These are phyloP conservation scores for Glarea lozoyensis DNA, from an alignment of 495 filamentous ascomycete species.

Conservation along the genomic window DNA sequence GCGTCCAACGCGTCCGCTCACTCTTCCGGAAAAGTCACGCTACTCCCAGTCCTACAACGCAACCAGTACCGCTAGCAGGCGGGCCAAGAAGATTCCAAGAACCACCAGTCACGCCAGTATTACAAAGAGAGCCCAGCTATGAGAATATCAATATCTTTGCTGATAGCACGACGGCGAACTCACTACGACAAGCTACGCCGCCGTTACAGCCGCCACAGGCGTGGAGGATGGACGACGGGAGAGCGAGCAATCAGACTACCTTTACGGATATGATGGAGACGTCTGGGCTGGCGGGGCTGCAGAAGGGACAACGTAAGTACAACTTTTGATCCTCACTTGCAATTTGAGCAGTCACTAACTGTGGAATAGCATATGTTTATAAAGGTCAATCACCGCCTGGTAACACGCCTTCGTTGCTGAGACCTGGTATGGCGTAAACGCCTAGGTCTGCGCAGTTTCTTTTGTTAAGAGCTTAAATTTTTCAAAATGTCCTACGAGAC, in stretches of 20 bases:
- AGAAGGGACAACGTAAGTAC: slow-evolving; percentile 19
- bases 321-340: too few relatives aligned
- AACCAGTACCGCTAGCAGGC: slow-evolving; percentile 8
- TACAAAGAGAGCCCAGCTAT: slow-evolving; percentile 42
- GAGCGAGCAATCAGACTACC: slow-evolving; percentile 42
- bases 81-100: neutral
- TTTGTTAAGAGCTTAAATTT: too few relatives aligned
- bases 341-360: too few relatives aligned
- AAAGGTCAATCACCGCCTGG: too few relatives aligned
- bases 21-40: slow-evolving; percentile 15
- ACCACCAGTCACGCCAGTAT: slow-evolving; percentile 21
- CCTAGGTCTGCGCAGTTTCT: too few relatives aligned
- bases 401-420: too few relatives aligned
- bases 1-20: slow-evolving; percentile 8
- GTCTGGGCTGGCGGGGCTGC: slow-evolving; percentile 11
- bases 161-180: slow-evolving; percentile 39
- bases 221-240: neutral
- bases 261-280: slow-evolving; percentile 57
- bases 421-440: too few relatives aligned
- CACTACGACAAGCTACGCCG: slow-evolving; percentile 4
- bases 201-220: neutral
- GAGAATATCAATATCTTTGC: slow-evolving; percentile 67
- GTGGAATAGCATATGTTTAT: too few relatives aligned
- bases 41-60: neutral
- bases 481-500: too few relatives aligned